Base-by-base conservation (phyloP, 345 rosid species). In the Eucalyptus marginata region DNA sequence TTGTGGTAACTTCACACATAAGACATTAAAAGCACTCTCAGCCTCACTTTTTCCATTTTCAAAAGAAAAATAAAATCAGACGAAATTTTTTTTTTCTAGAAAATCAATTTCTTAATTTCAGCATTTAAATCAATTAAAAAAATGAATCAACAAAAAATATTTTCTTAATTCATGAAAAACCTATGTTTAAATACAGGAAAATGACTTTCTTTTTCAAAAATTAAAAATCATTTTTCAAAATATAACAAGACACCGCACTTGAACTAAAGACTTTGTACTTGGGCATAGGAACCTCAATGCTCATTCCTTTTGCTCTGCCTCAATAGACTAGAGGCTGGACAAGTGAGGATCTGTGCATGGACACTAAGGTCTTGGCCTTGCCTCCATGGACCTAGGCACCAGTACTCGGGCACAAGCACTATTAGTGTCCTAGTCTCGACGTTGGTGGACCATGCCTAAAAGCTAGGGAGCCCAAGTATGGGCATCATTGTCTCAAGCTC, bases 391-490 rank as follows among this genome's bases (percentile, higher is more conserved):
- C 40, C 40, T n/a, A n/a, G 10, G 81, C 14, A 5, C 0, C 22
- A 40, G 12, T 20, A 68, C 80, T 18, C 0, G 0, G 24, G 43
- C 24, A 68, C 22, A 33, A 9, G 13, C 25, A 33, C 44, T 16
- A 71, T 40, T 12, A 64, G 4, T 2, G 36, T 64, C 76, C 18
- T 1, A 4, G 10, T 3, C 76, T 0, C 0, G 10, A 7, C 36
- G 36, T 14, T 29, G 76, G 33, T 64, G 76, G 18, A 64, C 36
- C 76, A 4, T 14, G 8, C 36, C 44, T 10, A 71, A 33, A 71
- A 3, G 25, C 25, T 18, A 2, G 44, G 13, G 0, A 33, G 44
- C 44, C 2, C 24, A 9, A 18, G 44, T 22, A 71, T 5, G 20
- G 43, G 44, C 81, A 71, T 33, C 44, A 17, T 8, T 44, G 44